Percentiles rank a stretch among this genome's conserved stretches.
Evolutionary conservation across 2,329 filamentous ascomycete species (phyloP).

Genomic region (Aspergillus oerlinghausenensis): DNA sequence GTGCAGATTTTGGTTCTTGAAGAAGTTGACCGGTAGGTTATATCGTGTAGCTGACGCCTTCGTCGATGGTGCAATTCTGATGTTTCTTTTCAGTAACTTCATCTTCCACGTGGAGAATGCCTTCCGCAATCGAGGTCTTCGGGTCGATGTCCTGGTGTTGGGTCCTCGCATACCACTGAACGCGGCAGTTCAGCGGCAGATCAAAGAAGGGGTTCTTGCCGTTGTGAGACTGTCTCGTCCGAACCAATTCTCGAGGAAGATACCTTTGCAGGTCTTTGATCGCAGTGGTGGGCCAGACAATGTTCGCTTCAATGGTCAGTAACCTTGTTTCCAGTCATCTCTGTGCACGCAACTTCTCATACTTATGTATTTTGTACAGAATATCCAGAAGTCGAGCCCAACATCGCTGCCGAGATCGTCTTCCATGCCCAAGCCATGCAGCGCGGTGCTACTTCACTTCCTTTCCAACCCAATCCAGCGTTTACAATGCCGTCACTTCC

Average conservation of each 20-base stretch:
- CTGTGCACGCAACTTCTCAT: not conserved
- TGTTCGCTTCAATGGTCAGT: constrained; percentile 68
- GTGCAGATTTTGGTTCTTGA: constrained; percentile 82
- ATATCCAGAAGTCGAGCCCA: constrained; percentile 76
- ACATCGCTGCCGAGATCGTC: constrained; percentile 75
- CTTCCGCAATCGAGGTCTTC: constrained; percentile 68
- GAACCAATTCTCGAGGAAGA: constrained; percentile 66
- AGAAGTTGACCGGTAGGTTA: constrained; percentile 57
- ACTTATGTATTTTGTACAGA: constrained; percentile 43
- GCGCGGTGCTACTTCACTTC: constrained; percentile 32
- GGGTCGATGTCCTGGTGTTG: constrained; percentile 73
- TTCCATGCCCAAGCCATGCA: constrained; percentile 50
- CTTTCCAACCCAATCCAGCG: constrained; percentile 33
- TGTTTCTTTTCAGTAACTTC: constrained; percentile 57
- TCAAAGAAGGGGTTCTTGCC: constrained; percentile 81
- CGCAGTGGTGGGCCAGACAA: constrained; percentile 68
- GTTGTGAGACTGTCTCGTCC: constrained; percentile 71
- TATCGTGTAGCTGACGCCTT: not conserved
- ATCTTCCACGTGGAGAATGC: constrained; percentile 74
- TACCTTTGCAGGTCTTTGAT: constrained; percentile 82
- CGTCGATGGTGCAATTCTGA: constrained; percentile 10
- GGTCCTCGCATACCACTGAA: constrained; percentile 71
- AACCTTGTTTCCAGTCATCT: not conserved
- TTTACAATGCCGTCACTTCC: constrained; percentile 34
- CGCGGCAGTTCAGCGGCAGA: constrained; percentile 76